Evolutionary conservation across 495 filamentous ascomycete species (phyloP).

Genomic region (Penicillium psychrofluorescens): DNA sequence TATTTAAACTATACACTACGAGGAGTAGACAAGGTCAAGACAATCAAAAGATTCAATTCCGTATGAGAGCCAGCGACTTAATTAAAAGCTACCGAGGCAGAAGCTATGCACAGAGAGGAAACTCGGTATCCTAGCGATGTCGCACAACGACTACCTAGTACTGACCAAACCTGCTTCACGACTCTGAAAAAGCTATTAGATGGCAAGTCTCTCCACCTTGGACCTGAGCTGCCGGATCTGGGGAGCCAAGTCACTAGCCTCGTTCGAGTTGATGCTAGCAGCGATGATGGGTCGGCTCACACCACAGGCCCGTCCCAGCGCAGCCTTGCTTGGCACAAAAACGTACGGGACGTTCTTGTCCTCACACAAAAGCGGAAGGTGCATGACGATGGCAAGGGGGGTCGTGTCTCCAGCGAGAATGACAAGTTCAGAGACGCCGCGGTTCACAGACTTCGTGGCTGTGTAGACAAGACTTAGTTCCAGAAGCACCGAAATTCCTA

Average conservation of each 20-base stretch:
- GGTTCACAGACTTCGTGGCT: conserved; percentile 81
- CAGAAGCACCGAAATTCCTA: conserved; percentile 1
- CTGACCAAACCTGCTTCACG: too few relatives aligned
- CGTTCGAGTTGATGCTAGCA: conserved; percentile 84
- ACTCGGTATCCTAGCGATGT: too few relatives aligned
- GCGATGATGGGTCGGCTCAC: conserved; percentile 83
- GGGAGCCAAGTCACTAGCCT: conserved; percentile 75
- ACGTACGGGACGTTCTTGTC: conserved; percentile 74
- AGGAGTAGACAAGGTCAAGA: too few relatives aligned
- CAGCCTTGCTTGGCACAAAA: conserved; percentile 58
- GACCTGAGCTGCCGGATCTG: conserved; percentile 84
- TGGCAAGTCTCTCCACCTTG: conserved; percentile 94
- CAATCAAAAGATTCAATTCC: too few relatives aligned
- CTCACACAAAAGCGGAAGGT: conserved; percentile 81
- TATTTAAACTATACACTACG: too few relatives aligned
- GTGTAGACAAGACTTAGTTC: too few relatives aligned
- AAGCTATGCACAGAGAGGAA: too few relatives aligned
- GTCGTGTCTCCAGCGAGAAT: conserved; percentile 81
- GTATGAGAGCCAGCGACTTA: too few relatives aligned
- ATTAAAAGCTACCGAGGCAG: too few relatives aligned
- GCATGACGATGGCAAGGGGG: conserved; percentile 84
- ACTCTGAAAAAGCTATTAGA: conserved; percentile 47
- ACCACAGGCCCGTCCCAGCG: conserved; percentile 67
- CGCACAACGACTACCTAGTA: too few relatives aligned
- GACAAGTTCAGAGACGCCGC: conserved; percentile 81